These are phyloP conservation scores for Podaxis sp. DNA, from an alignment of 768 basidiomycete genomes.

Conservation along the genomic window DNA sequence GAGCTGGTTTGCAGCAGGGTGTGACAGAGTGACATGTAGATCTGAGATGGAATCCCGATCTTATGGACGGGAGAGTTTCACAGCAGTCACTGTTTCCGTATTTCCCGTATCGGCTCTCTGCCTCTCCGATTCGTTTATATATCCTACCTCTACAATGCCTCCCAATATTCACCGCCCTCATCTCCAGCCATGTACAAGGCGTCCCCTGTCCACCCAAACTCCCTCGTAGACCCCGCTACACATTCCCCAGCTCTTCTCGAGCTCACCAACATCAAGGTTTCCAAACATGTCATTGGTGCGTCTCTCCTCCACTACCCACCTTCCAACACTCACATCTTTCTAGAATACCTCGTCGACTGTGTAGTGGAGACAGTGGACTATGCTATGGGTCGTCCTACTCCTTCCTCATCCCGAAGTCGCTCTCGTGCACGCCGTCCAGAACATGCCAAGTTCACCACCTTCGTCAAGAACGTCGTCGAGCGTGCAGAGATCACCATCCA, in stretches of 20 bases:
- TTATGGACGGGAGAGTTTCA: conserved; percentile 18
- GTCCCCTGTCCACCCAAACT: conserved; percentile 36
- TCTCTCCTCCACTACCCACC: conserved; percentile 17
- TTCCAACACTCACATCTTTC: conserved; percentile 11
- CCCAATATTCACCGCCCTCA: conserved; percentile 13
- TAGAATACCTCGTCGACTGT: conserved; percentile 70
- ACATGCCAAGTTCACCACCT: conserved; percentile 58
- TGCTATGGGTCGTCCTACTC: conserved; percentile 66
- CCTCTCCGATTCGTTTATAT: conserved; percentile 35
- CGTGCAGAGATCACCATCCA: conserved; percentile 75
- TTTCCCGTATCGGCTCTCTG: conserved; percentile 33
- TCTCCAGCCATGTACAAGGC: conserved; percentile 9
- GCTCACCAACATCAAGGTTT: conserved; percentile 65
- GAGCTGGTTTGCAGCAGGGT: conserved; percentile 7
- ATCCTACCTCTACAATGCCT: conserved; percentile 13
- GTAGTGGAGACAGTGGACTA: conserved; percentile 75
- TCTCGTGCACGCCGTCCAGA: conserved; percentile 45
- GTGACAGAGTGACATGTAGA: conserved; percentile 15
- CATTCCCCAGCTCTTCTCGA: conserved; percentile 70
- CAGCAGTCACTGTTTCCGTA: conserved; percentile 25
- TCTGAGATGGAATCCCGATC: conserved; percentile 17
- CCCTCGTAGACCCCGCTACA: conserved; percentile 59
- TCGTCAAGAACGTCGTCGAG: conserved; percentile 65
- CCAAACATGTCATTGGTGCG: conserved; percentile 64
- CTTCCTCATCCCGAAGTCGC: conserved; percentile 52